Base-by-base conservation (phyloP, 2,329 filamentous ascomycete species). In the Xylaria sp. region DNA sequence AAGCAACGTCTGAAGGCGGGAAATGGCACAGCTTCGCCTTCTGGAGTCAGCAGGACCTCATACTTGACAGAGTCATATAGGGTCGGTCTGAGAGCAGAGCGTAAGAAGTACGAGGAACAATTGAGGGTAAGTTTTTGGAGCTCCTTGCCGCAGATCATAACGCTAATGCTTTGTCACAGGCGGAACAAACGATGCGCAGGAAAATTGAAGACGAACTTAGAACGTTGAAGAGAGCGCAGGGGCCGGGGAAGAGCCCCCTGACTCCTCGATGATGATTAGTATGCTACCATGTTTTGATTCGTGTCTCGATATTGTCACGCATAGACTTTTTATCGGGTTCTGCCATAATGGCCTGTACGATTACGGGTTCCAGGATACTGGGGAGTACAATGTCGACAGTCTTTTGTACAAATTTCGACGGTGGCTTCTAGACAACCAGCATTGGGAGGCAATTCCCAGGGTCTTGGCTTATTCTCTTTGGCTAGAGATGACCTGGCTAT, bases 21-120 rank as follows among this genome's bases (percentile, higher is more conserved):
- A 20, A 70, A 68, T 64, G 68, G 61, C n/a, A 72, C 76, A 36
- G 59, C 73, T 18, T 76, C 76, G 20, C 75, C 77, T 9, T 72
- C 73, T 25, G 74, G 73, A 25, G 66, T 66, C 39, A 74, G 64
- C 64, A 75, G 73, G 70, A 78, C 76, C 25, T 75, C 76, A 8
- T 77, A 77, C 71, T 67, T 79, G 36, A 79, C 77, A 46, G 76
- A 78, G 39, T 77, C 76, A 8, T 79, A 78, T 71, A 72, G 77
- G 46, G 65, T 72, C 18, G 77, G 76, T 18, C 69, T 79, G 15
- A 73, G 76, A 57, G 73, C 76, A 18, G 77, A 78, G 68, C 72
- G 77, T 62, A 78, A 77, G 76, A 79, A 78, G 58, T 75, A 78
- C 65, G 77, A 78, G 62, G 77, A 79, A 65, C 77, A 78, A 63